Evolutionary conservation across 1,284 basidiomycete genomes (phyloP), one percentile per base, ranked within the genome.

Genomic region (Moesziomyces aphidis): DNA sequence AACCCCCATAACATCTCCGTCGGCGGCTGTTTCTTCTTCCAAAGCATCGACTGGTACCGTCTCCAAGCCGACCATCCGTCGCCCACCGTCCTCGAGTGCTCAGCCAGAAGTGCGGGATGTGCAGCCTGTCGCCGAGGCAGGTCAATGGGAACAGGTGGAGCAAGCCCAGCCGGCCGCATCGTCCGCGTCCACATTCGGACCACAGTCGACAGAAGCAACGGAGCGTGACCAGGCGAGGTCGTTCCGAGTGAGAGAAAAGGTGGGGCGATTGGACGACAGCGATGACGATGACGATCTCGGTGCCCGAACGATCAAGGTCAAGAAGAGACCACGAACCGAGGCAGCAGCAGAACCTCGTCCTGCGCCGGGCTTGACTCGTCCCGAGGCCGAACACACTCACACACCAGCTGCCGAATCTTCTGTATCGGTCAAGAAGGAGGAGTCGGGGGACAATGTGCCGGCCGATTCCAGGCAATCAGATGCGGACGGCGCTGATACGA

Each of bases 121-220:
- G 31, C 87, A 88, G 72, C 88, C 87, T 13, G 89, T 92, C 79
- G 94, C 93, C 1, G 86, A 90, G 9, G 91, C 90, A 0, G 95
- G 96, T 1, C 88, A 90, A 74, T 99, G 96, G 96, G 87, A 94
- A 84, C 86, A 90, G 24, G 90, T 97, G 10, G 87, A 88, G 5
- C 80, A 88, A 4, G 64, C 75, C 1, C 47, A 44, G n/a, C 72
- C 79, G 31, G 73, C 83, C 8, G 55, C 76, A 9, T 43, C 55
- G 21, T 54, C 45, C 9, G 39, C 50, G 21, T 43, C 60, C 15
- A 34, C 63, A 13, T 56, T 60, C 26, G 48, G 49, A 5, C 44
- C 55, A 13, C 26, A 17, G 4, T 24, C 44, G 6, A 39, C 42
- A 22, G 53, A 49, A 23, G 21, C 52, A 0, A 57, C 69, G 21